Evolutionary conservation across 2,329 filamentous ascomycete species (phyloP), one percentile per base, ranked within the genome.

Genomic region (Orbilia brochopaga): DNA sequence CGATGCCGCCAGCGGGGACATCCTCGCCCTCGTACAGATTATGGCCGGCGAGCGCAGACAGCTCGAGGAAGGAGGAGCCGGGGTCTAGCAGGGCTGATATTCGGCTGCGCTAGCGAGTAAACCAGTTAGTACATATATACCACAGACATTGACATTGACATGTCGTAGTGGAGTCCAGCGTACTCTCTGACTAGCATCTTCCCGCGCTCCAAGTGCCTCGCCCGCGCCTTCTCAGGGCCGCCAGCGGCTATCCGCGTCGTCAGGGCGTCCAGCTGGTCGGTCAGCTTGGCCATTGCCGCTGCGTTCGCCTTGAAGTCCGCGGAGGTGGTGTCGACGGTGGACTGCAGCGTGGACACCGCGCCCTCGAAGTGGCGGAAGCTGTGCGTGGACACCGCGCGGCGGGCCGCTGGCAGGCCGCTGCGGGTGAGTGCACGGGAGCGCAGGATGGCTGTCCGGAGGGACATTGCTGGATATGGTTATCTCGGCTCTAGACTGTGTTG

Each of bases 171-270:
- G n/a, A n/a, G n/a, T n/a, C n/a, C n/a, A n/a, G 74, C 78, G 74
- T 76, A 81, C 80, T 97, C 93, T 74, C 94, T 83, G 1, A 92
- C 91, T 64, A 99, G 84, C 92, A 97, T 96, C 84, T 97, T 97
- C 74, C 91, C 90, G 76, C 92, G 84, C 35, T 88, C 86, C 21
- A 95, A 80, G 78, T 97, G 93, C 82, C 97, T 97, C 74, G 93
- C 87, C 69, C 90, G 84, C 2, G 93, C 90, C 79, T 94, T 94
- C 66, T 88, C 85, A 0, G 90, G 82, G 0, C 94, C 94, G 59
- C 93, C 93, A 74, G 85, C 84, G 56, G 91, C 86, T 64, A 91
- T 89, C 75, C 84, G 86, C 52, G 83, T 81, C 67, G 93, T 91
- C 67, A 97, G 83, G 59, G 83, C 82, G 69, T 88, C 84, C 77